A percentile compares a stretch with the other conserved stretches of the same genome.
These are phyloP conservation scores for Acacia acuminata DNA, from an alignment of 306 rosid species.

Conservation along the genomic window DNA sequence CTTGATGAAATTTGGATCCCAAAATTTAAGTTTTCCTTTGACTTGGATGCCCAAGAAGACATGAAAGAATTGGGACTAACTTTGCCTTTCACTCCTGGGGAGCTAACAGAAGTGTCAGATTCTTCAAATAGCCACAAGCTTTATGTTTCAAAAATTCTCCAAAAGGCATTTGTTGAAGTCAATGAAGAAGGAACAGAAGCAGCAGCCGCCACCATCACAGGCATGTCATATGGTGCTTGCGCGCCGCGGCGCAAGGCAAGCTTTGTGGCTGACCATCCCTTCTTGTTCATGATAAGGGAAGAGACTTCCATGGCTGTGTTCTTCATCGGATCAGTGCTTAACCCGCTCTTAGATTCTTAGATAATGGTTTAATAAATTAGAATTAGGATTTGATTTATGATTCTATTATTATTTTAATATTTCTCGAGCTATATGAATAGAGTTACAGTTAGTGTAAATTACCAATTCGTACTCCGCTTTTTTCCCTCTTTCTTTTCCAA, in stretches of 20 bases:
- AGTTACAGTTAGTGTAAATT: too few relatives aligned
- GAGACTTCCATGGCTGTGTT: background rate
- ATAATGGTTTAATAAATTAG: too few relatives aligned
- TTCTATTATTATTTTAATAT: too few relatives aligned
- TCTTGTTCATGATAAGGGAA: slow-evolving; percentile 32
- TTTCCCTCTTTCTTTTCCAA: too few relatives aligned
- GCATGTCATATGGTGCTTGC: background rate
- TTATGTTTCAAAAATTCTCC: background rate
- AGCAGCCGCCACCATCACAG: background rate
- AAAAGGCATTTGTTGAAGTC: background rate
- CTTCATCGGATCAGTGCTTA: slow-evolving; percentile 26
- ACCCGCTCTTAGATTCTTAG: slow-evolving; percentile 22
- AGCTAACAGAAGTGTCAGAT: background rate
- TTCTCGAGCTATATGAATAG: too few relatives aligned
- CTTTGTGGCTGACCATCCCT: slow-evolving; percentile 35
- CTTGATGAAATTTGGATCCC: background rate
- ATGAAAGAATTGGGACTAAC: background rate
- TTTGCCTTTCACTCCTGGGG: background rate
- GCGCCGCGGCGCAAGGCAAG: background rate
- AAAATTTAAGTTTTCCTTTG: background rate
- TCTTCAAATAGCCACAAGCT: background rate
- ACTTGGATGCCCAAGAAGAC: background rate
- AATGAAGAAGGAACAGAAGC: background rate
- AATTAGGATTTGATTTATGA: too few relatives aligned
- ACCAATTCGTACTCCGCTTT: too few relatives aligned